Evolutionary conservation across 192 early-diverging fungal genomes (phyloP), one percentile per base, ranked within the genome.

Genomic region (Phlyctochytrium arcticum): DNA sequence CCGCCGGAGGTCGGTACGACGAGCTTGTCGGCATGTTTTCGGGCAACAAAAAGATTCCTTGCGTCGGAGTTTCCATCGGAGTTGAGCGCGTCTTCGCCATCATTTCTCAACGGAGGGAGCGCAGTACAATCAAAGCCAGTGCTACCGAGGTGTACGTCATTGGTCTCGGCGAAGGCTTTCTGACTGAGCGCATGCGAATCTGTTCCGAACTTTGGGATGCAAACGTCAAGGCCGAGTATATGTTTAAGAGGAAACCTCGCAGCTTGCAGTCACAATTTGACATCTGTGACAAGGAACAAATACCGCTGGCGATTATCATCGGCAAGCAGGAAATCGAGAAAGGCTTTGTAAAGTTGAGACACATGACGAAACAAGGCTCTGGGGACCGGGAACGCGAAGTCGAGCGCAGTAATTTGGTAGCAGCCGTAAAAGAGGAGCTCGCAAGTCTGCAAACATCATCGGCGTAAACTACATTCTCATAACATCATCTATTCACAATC

Each of bases 1-100:
- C 96, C 17, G 93, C 92, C 0, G 96, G 96, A 54, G 96, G 96
- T 5, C 92, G 96, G 34, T 99, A 99, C 83, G 96, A 99, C 65
- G 84, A 94, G 34, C 82, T 99, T 46, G 95, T 99, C 8, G 96
- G 95, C 32, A 97, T 94, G 92, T 96, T 99, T 68, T 83, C 82
- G 48, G 80, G 77, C 35, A 88, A 84, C 30, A 80, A 66, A 36
- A 74, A 87, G 67, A 93, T 99, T 46, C 96, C 96, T 5, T 99
- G 96, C 63, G 94, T 98, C 3, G 96, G 96, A 46, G 75, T 98
- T 34, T 89, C 87, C 47, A 92, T 99, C 74, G 96, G 96, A 58
- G 88, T 99, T 3, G 96, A 99, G 75, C 90, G 96, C 34, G 87
- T 99, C 23, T 98, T 91, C 65, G 91, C 94, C 30, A 82, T 98